These are phyloP conservation scores for Alternaria rosae DNA, from an alignment of 2,329 filamentous ascomycete species.

Conservation along the genomic window DNA sequence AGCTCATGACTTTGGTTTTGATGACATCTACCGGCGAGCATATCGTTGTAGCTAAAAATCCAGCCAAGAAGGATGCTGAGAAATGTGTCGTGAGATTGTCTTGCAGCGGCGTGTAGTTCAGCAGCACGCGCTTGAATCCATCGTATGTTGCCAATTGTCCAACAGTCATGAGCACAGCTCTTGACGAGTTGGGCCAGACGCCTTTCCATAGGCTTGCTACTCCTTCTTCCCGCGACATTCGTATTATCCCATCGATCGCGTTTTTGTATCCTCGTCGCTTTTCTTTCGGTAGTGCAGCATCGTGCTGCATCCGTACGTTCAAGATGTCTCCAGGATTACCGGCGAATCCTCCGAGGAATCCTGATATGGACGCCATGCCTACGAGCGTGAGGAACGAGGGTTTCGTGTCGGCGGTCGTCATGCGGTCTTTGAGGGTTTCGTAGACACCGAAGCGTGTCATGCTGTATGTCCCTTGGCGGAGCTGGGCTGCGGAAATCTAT, in stretches of 20 bases:
- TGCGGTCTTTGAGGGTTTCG: conserved; percentile 83
- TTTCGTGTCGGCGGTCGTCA: conserved; percentile 59
- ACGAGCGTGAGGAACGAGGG: conserved; percentile 80
- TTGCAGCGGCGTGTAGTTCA: conserved; percentile 69
- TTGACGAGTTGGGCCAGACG: conserved; percentile 80
- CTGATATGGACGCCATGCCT: conserved; percentile 81
- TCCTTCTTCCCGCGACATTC: conserved; percentile 90
- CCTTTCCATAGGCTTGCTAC: conserved; percentile 79
- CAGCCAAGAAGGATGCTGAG: conserved; percentile 76
- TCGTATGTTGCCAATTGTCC: conserved; percentile 86
- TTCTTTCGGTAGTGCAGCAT: conserved; percentile 74
- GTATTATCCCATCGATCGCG: conserved; percentile 82
- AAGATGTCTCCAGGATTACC: conserved; percentile 96
- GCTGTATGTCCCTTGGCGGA: conserved; percentile 92
- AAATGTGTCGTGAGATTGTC: conserved; percentile 81
- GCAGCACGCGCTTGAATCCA: conserved; percentile 75
- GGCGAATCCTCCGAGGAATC: conserved; percentile 85
- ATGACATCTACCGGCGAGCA: conserved; percentile 88
- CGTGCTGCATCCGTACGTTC: conserved; percentile 99
- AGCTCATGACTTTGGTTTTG: conserved; percentile 87
- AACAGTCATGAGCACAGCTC: conserved; percentile 88
- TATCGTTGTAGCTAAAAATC: conserved; percentile 83
- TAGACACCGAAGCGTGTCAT: conserved; percentile 97
- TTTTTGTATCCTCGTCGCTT: conserved; percentile 88
- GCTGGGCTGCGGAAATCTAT: conserved; percentile 83